A percentile compares a stretch with the other conserved stretches of the same genome.
phyloP scores from a whole-genome alignment of 306 rosid genomes.

The Pyrus bretschneideri region DNA sequence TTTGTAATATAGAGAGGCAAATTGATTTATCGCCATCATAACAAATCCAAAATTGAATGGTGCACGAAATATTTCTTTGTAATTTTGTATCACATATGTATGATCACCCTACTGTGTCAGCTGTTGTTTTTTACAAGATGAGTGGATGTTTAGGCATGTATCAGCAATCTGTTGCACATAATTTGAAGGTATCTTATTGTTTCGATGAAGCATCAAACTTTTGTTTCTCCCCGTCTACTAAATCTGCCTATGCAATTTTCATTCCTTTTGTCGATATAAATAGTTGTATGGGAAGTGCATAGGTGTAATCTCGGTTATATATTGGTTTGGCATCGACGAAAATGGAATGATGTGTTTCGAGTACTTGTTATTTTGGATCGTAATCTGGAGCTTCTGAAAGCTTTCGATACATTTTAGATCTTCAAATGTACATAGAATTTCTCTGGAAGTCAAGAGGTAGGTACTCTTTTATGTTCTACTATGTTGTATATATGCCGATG shows the following conservation, averaged over 20 bases:
- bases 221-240: constrained; percentile 1
- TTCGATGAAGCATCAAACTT: constrained; percentile 4
- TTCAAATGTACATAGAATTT: background rate
- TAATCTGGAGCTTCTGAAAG: no score
- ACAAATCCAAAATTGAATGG: background rate
- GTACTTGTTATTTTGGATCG: no score
- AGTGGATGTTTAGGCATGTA: constrained; percentile 13
- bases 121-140: background rate
- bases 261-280: no score
- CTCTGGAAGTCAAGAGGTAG: background rate
- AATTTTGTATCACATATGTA: background rate
- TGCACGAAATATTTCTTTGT: background rate
- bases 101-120: background rate
- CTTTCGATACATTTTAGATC: no score
- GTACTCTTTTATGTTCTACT: background rate
- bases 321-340: no score
- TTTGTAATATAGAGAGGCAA: constrained; percentile 11
- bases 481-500: background rate
- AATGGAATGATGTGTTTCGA: no score
- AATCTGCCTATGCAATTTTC: background rate
- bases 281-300: no score
- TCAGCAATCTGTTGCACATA: constrained; percentile 14
- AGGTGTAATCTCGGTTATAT: no score
- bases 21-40: background rate
- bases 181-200: background rate